Evolutionary conservation across 495 filamentous ascomycete genomes (phyloP), one percentile per base, ranked within the genome.

Genomic region (Trichodelitschia bisporula): DNA sequence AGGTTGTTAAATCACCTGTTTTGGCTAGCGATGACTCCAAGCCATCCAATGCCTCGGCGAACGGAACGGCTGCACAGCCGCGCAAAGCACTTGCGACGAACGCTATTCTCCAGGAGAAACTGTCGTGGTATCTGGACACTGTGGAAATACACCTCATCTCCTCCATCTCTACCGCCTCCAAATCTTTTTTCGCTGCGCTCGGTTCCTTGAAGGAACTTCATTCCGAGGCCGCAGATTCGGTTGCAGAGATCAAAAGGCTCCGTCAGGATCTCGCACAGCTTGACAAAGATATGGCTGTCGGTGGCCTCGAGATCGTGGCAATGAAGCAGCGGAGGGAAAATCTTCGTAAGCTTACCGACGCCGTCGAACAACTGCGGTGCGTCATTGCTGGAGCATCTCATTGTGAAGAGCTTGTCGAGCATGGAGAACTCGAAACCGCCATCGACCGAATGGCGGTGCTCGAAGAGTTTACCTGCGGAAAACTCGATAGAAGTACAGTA

Each of bases 51-150:
- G 76, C 73, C n/a, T 56, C 58, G 17, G 50, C 57, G 1, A 36
- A 53, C 3, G 66, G 62, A 16, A 72, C 78, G 1, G 47, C 47
- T 5, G 42, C 44, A 4, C 49, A 46, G 9, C 59, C 58, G 18
- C 62, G 86, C 26, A 93, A 92, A 48, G 77, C 76, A 11, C 58
- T 97, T 3, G 83, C 89, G 19, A 92, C 82, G 0, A 99, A 99
- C 53, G 86, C 86, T 1, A 95, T 99, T 27, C 53, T 99, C n/a
- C 86, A 99, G 46, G 86, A 99, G 44, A 99, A 99, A 46, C 59
- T 99, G 2, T 93, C 84, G 1, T 99, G 86, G 86, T 99, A 99
- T 42, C 93, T 99, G 86, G 86, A 99, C 46, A 99, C 89, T 0
- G 77, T 99, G 13, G 86, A 99, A 44, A 77, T 95, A 30, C 86